These are phyloP conservation scores for Dendrothele bispora DNA, from an alignment of 768 basidiomycete genomes.

Conservation along the genomic window DNA sequence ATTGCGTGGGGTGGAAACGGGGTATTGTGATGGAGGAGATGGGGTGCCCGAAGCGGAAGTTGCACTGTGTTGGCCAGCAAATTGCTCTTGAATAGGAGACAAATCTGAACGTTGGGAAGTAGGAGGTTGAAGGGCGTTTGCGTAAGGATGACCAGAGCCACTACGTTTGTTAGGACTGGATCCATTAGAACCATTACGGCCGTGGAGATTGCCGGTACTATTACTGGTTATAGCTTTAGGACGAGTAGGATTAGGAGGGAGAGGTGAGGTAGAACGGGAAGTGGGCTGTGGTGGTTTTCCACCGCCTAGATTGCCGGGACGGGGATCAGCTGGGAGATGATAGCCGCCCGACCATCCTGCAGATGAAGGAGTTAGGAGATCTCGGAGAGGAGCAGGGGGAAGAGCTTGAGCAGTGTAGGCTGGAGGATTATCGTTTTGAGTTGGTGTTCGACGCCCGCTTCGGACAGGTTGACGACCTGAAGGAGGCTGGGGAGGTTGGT, in stretches of 20 bases:
- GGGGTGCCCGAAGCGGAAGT: slow-evolving; percentile 46
- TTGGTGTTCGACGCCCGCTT: slow-evolving; percentile 52
- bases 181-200: slow-evolving; percentile 53
- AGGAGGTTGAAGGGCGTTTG: slow-evolving; percentile 36
- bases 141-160: slow-evolving; percentile 60
- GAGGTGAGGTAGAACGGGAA: slow-evolving; percentile 45
- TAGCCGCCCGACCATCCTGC: slow-evolving; percentile 44
- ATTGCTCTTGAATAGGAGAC: slow-evolving; percentile 75
- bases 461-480: slow-evolving; percentile 37
- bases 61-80: slow-evolving; percentile 33
- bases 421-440: slow-evolving; percentile 50
- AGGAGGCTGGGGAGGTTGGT: slow-evolving; percentile 63
- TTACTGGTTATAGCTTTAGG: too few relatives aligned
- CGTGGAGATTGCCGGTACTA: too few relatives aligned
- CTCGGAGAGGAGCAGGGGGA: slow-evolving; percentile 29
- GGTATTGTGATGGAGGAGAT: slow-evolving; percentile 49
- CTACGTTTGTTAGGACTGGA: slow-evolving; percentile 43
- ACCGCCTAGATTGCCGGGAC: slow-evolving; percentile 49
- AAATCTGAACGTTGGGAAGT: slow-evolving; percentile 38
- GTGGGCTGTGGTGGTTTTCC: slow-evolving; percentile 35
- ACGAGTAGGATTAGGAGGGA: slow-evolving; percentile 36
- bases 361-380: slow-evolving; percentile 43
- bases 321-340: slow-evolving; percentile 62
- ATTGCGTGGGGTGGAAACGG: slow-evolving; percentile 59
- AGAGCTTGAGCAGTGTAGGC: too few relatives aligned